Evolutionary conservation across 2,329 filamentous ascomycete genomes (phyloP).

Genomic region (Lecanoromycetidae sp.): DNA sequence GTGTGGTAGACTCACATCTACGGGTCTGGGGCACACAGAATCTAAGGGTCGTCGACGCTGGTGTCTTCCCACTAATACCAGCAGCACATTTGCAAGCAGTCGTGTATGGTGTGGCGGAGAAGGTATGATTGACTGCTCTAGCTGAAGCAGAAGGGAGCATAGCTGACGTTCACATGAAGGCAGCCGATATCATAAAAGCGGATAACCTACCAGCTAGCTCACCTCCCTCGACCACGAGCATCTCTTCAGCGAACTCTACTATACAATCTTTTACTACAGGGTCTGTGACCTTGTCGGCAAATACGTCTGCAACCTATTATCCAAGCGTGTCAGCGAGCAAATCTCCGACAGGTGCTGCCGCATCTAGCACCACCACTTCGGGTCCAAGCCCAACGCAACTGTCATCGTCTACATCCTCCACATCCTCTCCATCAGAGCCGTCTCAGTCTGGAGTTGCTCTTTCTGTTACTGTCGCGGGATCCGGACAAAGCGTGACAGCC

Average conservation of each 20-base stretch:
- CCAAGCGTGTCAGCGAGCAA: not conserved
- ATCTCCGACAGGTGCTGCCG: not conserved
- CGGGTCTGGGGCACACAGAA: constrained; percentile 35
- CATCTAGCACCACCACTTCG: not conserved
- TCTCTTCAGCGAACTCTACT: not conserved
- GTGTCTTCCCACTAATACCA: constrained; percentile 35
- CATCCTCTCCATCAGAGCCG: not conserved
- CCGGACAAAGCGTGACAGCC: too few species aligned
- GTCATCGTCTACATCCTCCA: not conserved
- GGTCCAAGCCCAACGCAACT: not conserved
- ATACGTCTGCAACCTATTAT: not conserved
- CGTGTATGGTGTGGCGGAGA: constrained; percentile 24
- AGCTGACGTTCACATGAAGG: constrained; percentile 23
- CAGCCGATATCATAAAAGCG: constrained; percentile 36
- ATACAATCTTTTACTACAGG: not conserved
- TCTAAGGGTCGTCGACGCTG: constrained; percentile 35
- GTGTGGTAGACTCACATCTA: constrained; percentile 37
- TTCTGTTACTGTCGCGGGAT: too few species aligned
- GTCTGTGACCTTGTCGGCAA: not conserved
- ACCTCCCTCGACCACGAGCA: not conserved
- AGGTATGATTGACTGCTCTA: constrained; percentile 26
- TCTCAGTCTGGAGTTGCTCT: too few species aligned
- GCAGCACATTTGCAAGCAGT: constrained; percentile 18
- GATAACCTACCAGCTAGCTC: constrained; percentile 15
- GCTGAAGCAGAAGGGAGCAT: not conserved